Percentiles rank a stretch among this genome's conserved stretches.
These are phyloP conservation scores for Arthroderma sp. DNA, from an alignment of 2,329 filamentous ascomycete species.

Conservation along the genomic window DNA sequence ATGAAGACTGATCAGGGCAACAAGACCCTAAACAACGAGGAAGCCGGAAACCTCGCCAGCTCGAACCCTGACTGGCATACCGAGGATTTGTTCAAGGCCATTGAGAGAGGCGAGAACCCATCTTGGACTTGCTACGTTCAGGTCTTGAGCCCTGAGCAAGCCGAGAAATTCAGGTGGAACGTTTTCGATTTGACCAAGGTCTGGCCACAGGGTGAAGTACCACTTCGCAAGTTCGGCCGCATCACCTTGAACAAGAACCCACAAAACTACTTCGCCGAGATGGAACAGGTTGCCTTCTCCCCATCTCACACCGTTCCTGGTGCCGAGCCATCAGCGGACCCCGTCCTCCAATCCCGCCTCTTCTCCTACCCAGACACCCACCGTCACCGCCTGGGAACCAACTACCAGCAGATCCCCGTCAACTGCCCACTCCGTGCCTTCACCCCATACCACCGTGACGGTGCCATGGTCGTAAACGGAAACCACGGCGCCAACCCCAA, in stretches of 20 bases:
- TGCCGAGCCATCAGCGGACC: slow-evolving; percentile 56
- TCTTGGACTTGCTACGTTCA: slow-evolving; percentile 54
- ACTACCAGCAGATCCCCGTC: slow-evolving; percentile 53
- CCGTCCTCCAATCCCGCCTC: slow-evolving; percentile 54
- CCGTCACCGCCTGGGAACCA: slow-evolving; percentile 49
- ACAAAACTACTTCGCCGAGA: slow-evolving; percentile 57
- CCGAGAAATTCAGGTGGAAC: slow-evolving; percentile 48
- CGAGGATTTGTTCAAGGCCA: slow-evolving; percentile 52
- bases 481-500: slow-evolving; percentile 50
- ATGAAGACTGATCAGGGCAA: slow-evolving; percentile 50
- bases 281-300: slow-evolving; percentile 58
- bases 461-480: slow-evolving; percentile 52
- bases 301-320: slow-evolving; percentile 55
- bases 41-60: slow-evolving; percentile 41
- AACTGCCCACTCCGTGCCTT: slow-evolving; percentile 42
- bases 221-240: slow-evolving; percentile 47
- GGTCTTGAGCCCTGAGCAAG: slow-evolving; percentile 48
- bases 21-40: slow-evolving; percentile 46
- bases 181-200: slow-evolving; percentile 59
- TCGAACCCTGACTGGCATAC: slow-evolving; percentile 51
- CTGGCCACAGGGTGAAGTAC: slow-evolving; percentile 52
- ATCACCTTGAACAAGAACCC: slow-evolving; percentile 53
- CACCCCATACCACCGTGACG: slow-evolving; percentile 60
- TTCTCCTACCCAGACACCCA: slow-evolving; percentile 61
- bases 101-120: slow-evolving; percentile 47